Percentiles rank a stretch among this genome's conserved stretches.
These are phyloP conservation scores for Lepidium didymum DNA, from an alignment of 345 rosid genomes.

Conservation along the genomic window DNA sequence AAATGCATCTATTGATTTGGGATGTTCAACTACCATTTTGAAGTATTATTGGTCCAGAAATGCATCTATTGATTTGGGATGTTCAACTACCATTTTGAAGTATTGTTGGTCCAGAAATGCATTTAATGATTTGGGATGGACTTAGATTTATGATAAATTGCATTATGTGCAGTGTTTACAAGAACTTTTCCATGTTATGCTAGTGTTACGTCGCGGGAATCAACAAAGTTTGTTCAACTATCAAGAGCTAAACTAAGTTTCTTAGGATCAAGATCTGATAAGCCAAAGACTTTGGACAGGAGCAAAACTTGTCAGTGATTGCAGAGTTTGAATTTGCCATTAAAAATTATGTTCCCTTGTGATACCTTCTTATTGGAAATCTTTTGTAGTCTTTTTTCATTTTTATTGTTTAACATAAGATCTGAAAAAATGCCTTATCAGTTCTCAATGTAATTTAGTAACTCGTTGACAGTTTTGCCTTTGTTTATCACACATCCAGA, in stretches of 20 bases:
- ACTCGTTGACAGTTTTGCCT: background rate
- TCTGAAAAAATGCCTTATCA: slow-evolving; percentile 11
- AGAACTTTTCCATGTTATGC: slow-evolving; percentile 23
- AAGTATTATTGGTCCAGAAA: background rate
- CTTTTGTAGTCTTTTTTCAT: slow-evolving; percentile 14
- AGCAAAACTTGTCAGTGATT: slow-evolving; percentile 5
- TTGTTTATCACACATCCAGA: background rate
- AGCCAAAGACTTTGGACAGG: slow-evolving; percentile 11
- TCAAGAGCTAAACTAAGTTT: slow-evolving; percentile 19
- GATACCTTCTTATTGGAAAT: slow-evolving; percentile 12
- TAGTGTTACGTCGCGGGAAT: slow-evolving; percentile 9
- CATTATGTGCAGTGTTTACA: slow-evolving; percentile 24
- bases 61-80: too few relatives aligned
- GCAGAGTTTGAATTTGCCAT: slow-evolving; percentile 25
- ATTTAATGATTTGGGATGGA: background rate
- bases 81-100: too few relatives aligned
- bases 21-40: background rate
- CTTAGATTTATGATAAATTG: background rate
- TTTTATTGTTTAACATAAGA: slow-evolving; percentile 6
- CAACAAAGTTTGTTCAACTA: slow-evolving; percentile 17
- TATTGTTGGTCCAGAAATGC: too few relatives aligned
- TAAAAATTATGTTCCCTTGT: slow-evolving; percentile 1
- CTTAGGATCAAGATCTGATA: slow-evolving; percentile 16
- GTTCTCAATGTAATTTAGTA: slow-evolving; percentile 2
- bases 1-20: too few relatives aligned